Conservation (phyloP, 495 filamentous ascomycete species). For the Xylaria sp. region DNA sequence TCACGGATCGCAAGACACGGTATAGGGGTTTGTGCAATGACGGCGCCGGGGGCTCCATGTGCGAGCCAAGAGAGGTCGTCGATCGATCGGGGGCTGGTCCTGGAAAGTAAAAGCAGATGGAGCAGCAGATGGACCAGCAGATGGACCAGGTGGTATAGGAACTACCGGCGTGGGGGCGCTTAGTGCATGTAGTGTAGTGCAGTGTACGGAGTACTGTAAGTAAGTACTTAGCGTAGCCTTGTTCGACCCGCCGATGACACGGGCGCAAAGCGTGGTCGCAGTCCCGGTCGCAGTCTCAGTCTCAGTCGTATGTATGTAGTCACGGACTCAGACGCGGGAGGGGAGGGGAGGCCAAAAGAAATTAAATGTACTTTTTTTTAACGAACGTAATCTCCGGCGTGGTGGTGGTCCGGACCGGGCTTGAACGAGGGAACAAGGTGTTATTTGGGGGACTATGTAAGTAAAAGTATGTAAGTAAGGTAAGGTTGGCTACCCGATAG, state of each 20-base stretch:
- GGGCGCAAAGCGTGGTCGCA: no score
- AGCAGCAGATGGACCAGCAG: no score
- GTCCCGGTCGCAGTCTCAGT: no score
- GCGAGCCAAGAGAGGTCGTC: slow-evolving; percentile 23
- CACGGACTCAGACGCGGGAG: no score
- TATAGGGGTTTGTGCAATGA: slow-evolving; percentile 23
- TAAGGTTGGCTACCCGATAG: slow-evolving; percentile 15
- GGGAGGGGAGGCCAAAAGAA: no score
- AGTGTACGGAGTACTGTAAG: no score
- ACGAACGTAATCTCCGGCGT: slow-evolving; percentile 32
- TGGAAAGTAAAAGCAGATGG: background rate
- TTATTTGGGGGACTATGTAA: no score
- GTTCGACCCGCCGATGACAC: slow-evolving; percentile 6
- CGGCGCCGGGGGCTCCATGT: slow-evolving; percentile 28
- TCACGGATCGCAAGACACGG: slow-evolving; percentile 12
- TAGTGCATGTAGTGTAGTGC: no score
- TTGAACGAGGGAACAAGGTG: slow-evolving; percentile 11
- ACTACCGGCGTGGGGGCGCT: slow-evolving; percentile 21
- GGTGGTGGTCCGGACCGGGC: slow-evolving; percentile 15
- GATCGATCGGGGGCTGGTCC: slow-evolving; percentile 12
- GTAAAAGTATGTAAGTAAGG: background rate
- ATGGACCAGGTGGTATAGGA: no score
- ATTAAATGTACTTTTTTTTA: slow-evolving; percentile 5
- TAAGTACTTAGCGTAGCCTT: background rate
- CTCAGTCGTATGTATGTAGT: no score